phyloP scores from a whole-genome alignment of 139 green algal species.

The Ettlia oleoabundans region DNA sequence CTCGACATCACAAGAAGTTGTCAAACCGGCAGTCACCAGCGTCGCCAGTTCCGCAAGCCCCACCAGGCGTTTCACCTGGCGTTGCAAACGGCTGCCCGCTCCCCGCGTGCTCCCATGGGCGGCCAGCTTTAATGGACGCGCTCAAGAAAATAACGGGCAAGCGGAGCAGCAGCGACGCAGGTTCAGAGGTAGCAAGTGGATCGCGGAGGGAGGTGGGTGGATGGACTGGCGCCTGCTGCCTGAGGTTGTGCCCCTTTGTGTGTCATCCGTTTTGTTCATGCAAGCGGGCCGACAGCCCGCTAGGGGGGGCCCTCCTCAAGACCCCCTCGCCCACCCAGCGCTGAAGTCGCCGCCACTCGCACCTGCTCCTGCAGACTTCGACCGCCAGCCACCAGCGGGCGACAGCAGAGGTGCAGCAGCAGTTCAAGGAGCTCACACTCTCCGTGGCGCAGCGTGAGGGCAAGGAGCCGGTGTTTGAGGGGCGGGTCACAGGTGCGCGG shows the following conservation, averaged over 20 bases:
- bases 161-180: conserved; percentile 16
- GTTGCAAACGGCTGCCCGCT: not conserved
- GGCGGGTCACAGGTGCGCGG: conserved; percentile 57
- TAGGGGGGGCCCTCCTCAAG: no score
- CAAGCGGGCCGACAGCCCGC: not conserved
- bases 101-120: not conserved
- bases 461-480: conserved; percentile 70
- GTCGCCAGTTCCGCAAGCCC: no score
- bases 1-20: no score
- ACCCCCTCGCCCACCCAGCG: no score
- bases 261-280: not conserved
- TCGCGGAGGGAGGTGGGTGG: conserved; percentile 1
- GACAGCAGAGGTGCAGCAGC: conserved; percentile 46
- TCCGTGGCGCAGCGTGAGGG: conserved; percentile 52
- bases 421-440: conserved; percentile 69
- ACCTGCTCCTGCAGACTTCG: not conserved
- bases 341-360: no score
- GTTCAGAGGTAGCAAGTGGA: not conserved
- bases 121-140: conserved; percentile 26
- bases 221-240: no score
- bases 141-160: conserved; percentile 20
- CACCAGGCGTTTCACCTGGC: conserved; percentile 7
- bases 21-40: no score
- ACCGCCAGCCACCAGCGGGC: conserved; percentile 5
- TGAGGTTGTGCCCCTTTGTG: not conserved